phyloP scores from a whole-genome alignment of 1,284 basidiomycete genomes.

The Wallemia hederae region DNA sequence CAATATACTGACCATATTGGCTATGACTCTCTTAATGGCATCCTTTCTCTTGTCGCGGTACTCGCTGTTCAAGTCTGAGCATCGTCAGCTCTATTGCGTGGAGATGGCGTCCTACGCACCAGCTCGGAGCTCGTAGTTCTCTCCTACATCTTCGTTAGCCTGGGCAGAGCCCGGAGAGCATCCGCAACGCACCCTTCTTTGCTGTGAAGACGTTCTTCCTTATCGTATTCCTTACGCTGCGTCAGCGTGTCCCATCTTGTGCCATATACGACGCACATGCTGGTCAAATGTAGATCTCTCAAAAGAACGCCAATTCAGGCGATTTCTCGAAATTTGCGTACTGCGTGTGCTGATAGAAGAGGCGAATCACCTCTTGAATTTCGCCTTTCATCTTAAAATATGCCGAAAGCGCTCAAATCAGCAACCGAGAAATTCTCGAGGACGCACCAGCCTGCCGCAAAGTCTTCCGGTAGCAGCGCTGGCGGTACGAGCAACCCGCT shows the following conservation, averaged over 20 bases:
- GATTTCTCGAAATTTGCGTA: background rate
- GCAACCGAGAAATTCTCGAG: background rate
- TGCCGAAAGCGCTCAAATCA: constrained; percentile 5
- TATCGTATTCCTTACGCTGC: background rate
- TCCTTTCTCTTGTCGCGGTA: constrained; percentile 86
- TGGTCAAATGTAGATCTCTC: background rate
- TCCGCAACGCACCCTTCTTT: constrained; percentile 1
- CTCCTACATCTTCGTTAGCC: constrained; percentile 21
- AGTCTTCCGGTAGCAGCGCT: constrained; percentile 5
- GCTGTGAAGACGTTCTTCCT: background rate
- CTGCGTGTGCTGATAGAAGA: background rate
- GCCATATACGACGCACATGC: background rate
- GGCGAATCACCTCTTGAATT: background rate
- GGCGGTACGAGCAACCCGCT: constrained; percentile 2
- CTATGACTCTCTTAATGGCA: constrained; percentile 89
- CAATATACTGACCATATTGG: constrained; percentile 38
- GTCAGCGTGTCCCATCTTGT: background rate
- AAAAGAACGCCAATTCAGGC: background rate
- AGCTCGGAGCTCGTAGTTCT: constrained; percentile 78
- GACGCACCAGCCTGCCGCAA: background rate
- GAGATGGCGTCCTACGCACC: background rate
- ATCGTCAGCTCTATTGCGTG: background rate
- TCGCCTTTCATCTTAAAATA: background rate
- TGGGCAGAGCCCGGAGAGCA: background rate
- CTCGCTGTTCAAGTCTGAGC: constrained; percentile 61